Percentiles rank a stretch among this genome's conserved stretches.
Conservation (phyloP, 805 yeast species). For the Nakazawaea ernobii region DNA sequence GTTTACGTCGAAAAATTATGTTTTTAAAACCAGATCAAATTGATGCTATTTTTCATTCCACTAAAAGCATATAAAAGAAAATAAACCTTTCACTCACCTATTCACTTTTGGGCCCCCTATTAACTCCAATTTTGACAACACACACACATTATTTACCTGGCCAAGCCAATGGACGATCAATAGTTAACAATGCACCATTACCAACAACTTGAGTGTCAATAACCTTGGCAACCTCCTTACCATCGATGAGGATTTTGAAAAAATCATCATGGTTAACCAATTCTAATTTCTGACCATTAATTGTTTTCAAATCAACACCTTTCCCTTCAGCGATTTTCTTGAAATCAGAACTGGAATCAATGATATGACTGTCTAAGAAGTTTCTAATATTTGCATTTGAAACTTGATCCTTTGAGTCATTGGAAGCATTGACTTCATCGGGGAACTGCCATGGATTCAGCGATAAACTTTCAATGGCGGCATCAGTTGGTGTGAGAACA, state of each 20-base stretch:
- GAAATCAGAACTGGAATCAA: constrained; percentile 20
- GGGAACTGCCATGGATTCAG: constrained; percentile 87
- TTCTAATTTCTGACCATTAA: constrained; percentile 30
- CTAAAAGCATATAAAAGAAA: no score
- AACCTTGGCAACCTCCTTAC: constrained; percentile 26
- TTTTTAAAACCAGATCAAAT: no score
- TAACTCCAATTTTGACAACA: no score
- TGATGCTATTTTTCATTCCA: no score
- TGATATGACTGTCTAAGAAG: constrained; percentile 62
- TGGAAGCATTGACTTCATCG: constrained; percentile 31
- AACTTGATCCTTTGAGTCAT: constrained; percentile 40
- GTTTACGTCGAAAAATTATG: no score
- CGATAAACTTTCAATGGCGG: constrained; percentile 44
- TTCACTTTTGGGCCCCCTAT: no score
- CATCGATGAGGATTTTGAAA: constrained; percentile 27
- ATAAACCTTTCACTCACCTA: no score
- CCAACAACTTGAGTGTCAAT: constrained; percentile 28
- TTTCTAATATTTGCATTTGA: constrained; percentile 45
- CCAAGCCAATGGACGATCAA: constrained; percentile 30
- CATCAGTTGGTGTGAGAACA: constrained; percentile 68
- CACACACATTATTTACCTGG: constrained; percentile 20
- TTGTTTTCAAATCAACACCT: constrained; percentile 26
- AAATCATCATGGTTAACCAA: constrained; percentile 31
- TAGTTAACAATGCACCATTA: constrained; percentile 41
- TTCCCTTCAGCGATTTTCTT: constrained; percentile 12